These are phyloP conservation scores for Paramarasmius palmivorus DNA, from an alignment of 1,284 basidiomycete genomes.

Conservation along the genomic window DNA sequence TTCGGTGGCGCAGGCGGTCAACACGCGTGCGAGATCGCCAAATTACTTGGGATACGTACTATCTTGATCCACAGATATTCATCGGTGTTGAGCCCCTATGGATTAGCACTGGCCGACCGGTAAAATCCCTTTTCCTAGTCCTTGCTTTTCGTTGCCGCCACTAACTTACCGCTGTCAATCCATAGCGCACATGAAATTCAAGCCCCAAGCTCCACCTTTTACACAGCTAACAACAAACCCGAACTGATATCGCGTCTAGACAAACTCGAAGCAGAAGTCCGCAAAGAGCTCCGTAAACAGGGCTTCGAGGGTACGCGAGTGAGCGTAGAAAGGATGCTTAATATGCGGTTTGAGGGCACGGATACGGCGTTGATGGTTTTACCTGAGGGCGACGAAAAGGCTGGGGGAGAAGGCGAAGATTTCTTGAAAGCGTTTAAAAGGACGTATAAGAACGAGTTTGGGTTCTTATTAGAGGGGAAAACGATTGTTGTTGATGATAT, in stretches of 20 bases:
- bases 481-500: slow-evolving; percentile 88
- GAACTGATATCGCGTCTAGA: slow-evolving; percentile 67
- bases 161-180: not conserved
- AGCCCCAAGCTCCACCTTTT: slow-evolving; percentile 82
- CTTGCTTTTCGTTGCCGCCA: not conserved
- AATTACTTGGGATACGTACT: slow-evolving; percentile 78
- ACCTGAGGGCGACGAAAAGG: slow-evolving; percentile 45
- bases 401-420: slow-evolving; percentile 64
- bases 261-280: slow-evolving; percentile 64
- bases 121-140: slow-evolving; percentile 29
- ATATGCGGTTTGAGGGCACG: slow-evolving; percentile 91
- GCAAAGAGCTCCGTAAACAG: slow-evolving; percentile 67
- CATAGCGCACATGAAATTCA: slow-evolving; percentile 80
- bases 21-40: slow-evolving; percentile 87
- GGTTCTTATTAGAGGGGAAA: slow-evolving; percentile 85
- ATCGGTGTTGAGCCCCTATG: slow-evolving; percentile 89
- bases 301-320: slow-evolving; percentile 79
- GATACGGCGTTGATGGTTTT: slow-evolving; percentile 92
- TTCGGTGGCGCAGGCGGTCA: slow-evolving; percentile 94
- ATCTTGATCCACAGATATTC: slow-evolving; percentile 87
- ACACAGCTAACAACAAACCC: slow-evolving; percentile 53
- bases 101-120: slow-evolving; percentile 87
- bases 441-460: slow-evolving; percentile 84
- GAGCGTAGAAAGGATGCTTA: slow-evolving; percentile 79
- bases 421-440: slow-evolving; percentile 80